Percentiles rank a stretch among this genome's conserved stretches.
phyloP scores from a whole-genome alignment of 179 eudicot genomes.

The Pouteria campechiana region DNA sequence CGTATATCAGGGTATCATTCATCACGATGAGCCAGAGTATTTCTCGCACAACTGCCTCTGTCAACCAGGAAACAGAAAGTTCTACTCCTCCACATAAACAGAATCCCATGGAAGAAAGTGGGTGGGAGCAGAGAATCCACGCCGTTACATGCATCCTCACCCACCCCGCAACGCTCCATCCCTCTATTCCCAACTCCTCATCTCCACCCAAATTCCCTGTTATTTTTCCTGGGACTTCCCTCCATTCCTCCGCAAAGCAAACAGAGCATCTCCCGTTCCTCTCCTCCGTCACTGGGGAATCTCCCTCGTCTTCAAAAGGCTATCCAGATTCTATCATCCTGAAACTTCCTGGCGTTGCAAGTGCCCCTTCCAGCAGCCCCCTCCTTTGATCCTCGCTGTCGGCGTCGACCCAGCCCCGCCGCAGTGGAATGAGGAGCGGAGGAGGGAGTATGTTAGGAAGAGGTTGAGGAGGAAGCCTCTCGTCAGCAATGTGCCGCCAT shows the following conservation, averaged over 20 bases:
- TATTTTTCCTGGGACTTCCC: constrained; percentile 85
- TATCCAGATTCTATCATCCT: constrained; percentile 39
- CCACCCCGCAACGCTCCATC: constrained; percentile 59
- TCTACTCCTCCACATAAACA: no score
- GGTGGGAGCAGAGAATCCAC: constrained; percentile 55
- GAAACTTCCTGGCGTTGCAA: constrained; percentile 74
- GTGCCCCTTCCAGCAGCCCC: constrained; percentile 72
- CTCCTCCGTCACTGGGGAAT: constrained; percentile 32
- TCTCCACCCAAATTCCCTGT: constrained; percentile 70
- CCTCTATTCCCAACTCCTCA: constrained; percentile 65
- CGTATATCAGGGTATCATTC: no score
- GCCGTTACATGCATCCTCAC: constrained; percentile 75
- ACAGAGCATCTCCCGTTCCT: constrained; percentile 5
- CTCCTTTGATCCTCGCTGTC: constrained; percentile 53
- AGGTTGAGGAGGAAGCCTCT: constrained; percentile 29
- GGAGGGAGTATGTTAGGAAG: constrained; percentile 35
- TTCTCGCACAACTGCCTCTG: no score
- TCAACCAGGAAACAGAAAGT: no score
- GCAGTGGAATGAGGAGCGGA: constrained; percentile 59
- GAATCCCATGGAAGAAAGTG: constrained; percentile 68
- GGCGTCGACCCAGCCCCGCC: constrained; percentile 70
- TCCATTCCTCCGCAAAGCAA: constrained; percentile 40
- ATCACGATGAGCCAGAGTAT: no score
- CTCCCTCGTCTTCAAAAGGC: constrained; percentile 50
- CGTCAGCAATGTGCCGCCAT: constrained; percentile 32